Evolutionary conservation across 768 basidiomycete genomes (phyloP).

Genomic region (Coprinopsis sp.): DNA sequence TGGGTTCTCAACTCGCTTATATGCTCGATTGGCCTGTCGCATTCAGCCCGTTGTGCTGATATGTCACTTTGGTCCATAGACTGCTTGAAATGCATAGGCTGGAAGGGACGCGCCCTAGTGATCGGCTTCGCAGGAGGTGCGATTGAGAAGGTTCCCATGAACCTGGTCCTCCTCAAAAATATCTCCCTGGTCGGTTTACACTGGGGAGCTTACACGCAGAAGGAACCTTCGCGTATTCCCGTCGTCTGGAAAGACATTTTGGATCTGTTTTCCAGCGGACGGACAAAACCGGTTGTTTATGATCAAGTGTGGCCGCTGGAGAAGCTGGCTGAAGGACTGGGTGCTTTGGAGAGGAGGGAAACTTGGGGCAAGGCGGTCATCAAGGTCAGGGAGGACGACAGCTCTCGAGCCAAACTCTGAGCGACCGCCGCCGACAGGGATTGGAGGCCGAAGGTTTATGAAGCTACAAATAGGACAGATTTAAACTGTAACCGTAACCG

Average conservation of each 20-base stretch:
- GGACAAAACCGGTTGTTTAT: conserved; percentile 67
- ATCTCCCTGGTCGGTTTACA: conserved; percentile 78
- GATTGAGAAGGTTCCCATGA: conserved; percentile 87
- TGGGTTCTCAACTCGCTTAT: no score
- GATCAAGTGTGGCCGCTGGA: conserved; percentile 66
- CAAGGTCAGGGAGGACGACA: conserved; percentile 49
- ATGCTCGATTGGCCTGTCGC: no score
- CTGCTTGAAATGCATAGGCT: conserved; percentile 87
- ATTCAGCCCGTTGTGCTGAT: no score
- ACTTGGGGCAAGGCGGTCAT: conserved; percentile 93
- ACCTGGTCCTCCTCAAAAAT: conserved; percentile 81
- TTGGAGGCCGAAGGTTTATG: no score
- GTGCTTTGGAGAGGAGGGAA: conserved; percentile 72
- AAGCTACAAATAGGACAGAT: no score
- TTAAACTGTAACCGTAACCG: no score
- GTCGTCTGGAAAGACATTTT: conserved; percentile 72
- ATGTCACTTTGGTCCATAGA: conserved; percentile 37
- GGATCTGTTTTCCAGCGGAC: conserved; percentile 60
- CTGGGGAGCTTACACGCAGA: conserved; percentile 75
- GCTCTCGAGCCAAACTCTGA: not conserved
- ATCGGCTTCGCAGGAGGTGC: conserved; percentile 86
- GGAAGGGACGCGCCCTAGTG: conserved; percentile 91
- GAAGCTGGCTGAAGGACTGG: conserved; percentile 58
- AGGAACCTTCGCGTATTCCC: conserved; percentile 61
- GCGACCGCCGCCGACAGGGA: no score